Evolutionary conservation across 495 filamentous ascomycete species (phyloP), one percentile per base, ranked within the genome.

Genomic region (Aspergillus bertholletiae): DNA sequence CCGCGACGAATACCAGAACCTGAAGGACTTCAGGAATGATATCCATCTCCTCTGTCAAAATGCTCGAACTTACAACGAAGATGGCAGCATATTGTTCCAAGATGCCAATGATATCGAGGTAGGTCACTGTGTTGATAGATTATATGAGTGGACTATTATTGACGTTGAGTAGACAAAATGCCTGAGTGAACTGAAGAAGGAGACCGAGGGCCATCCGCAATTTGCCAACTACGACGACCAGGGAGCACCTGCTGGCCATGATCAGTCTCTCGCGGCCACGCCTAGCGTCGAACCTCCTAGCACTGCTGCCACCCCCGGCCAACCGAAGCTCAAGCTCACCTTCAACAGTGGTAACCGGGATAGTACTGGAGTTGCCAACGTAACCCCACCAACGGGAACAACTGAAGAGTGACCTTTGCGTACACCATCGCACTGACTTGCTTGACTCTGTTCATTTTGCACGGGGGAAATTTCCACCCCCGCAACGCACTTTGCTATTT

Each of bases 21-120:
- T 96, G 52, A 84, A 76, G 56, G 88, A 89, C 56, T 89, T 97
- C 80, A 76, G 85, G 30, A 82, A 82, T 26, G 94, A 98, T 64
- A 84, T 98, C 54, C 81, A 84, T 43, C 74, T 89, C 51, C 81
- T 98, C 62, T 93, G 92, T 67, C 83, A 81, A 61, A 98, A 98
- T 74, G 96, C 93, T 55, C 78, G 89, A 63, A 92, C 87, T 6
- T 98, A 94, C 73, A 98, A 98, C 70, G 94, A 98, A 70, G 94
- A 97, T 64, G 87, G 84, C 37, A 96, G 92, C 72, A 69, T 90
- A 54, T 79, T 98, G 44, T 97, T 90, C 75, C 82, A 88, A 62
- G 95, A 98, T 79, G 94, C 92, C 41, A 91, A 92, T 66, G 74
- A 85, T 40, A 97, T 98, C 69, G 91, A 96, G 81, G 93, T 96